phyloP scores from a whole-genome alignment of 2,329 filamentous ascomycete genomes.

The Fusarium domesticum region DNA sequence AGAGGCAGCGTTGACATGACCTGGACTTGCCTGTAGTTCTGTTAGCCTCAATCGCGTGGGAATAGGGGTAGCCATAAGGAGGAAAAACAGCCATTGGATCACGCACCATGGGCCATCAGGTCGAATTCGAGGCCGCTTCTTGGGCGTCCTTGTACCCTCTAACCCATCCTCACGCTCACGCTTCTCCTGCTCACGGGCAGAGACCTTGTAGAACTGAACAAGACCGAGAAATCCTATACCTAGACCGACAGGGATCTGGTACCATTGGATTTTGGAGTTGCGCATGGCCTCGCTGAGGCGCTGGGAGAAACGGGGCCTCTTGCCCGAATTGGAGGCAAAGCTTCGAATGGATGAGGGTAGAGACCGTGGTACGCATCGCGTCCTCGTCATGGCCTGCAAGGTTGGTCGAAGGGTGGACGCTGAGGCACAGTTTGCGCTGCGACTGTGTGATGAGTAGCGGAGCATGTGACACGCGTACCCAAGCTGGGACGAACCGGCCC shows the following conservation, averaged over 20 bases:
- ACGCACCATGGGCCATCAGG: constrained; percentile 79
- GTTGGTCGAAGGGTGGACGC: constrained; percentile 21
- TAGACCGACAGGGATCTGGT: constrained; percentile 82
- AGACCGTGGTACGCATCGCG: constrained; percentile 25
- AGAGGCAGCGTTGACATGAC: constrained; percentile 91
- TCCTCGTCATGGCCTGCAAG: constrained; percentile 22
- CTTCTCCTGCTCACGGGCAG: constrained; percentile 52
- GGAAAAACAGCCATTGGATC: not conserved
- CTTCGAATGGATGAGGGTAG: constrained; percentile 28
- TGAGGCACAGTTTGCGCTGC: constrained; percentile 29
- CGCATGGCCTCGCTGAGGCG: constrained; percentile 49
- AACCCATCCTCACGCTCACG: constrained; percentile 43
- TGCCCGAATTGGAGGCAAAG: constrained; percentile 39
- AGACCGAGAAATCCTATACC: constrained; percentile 82
- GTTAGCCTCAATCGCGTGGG: constrained; percentile 13
- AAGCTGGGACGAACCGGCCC: constrained; percentile 35
- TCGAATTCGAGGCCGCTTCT: constrained; percentile 60
- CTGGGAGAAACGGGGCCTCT: constrained; percentile 49
- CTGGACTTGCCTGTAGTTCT: constrained; percentile 67
- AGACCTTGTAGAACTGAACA: constrained; percentile 79
- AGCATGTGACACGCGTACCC: constrained; percentile 29
- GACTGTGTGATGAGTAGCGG: constrained; percentile 29
- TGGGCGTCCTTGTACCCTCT: constrained; percentile 44
- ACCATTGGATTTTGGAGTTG: constrained; percentile 71
- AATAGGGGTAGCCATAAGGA: constrained; percentile 10